Evolutionary conservation across 139 green algal genomes (phyloP), one percentile per base, ranked within the genome.

Genomic region (Closterium sp.): DNA sequence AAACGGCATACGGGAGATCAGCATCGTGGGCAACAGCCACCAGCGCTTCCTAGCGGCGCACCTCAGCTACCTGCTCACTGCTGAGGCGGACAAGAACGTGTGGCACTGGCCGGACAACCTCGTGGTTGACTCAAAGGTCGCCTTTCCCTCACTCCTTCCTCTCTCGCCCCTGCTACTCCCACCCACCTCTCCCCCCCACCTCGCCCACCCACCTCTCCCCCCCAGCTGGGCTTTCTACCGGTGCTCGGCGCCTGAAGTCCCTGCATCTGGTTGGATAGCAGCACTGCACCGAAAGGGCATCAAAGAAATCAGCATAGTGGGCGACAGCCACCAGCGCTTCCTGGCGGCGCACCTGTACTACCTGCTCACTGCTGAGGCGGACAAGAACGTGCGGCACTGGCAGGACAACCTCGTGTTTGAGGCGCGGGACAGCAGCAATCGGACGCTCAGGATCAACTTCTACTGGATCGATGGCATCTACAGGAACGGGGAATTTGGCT

Each of bases 381-480:
- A 69, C 43, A 25, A 25, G 43, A 9, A 69, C 23, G 43, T 69
- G 43, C 7, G 8, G 43, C 43, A 16, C 12, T 69, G 43, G 43
- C 8, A 69, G 43, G 43, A 69, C 8, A 69, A 69, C 8, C 43
- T 69, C 12, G 43, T 69, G 43, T 69, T 69, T 69, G 43, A 69
- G 2, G 43, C 43, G 9, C 8, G 43, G 4, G 43, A 69, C 12
- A 69, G 43, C 43, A 69, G 43, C 43, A 69, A 69, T 16, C 43
- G 43, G 12, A 69, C 43, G 8, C 33, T 87, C 1, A 87, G 84
- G 9, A 34, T 87, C 12, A 87, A 87, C 10, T 87, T 87, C 12
- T 87, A 66, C 10, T 87, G 84, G 84, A 35, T 87, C 33, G 84
- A 87, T 43, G 84, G 84, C 1, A 87, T 87, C 9, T 87, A 87